Conservation (phyloP, 75 land plant species). For the Larix kaempferi region DNA sequence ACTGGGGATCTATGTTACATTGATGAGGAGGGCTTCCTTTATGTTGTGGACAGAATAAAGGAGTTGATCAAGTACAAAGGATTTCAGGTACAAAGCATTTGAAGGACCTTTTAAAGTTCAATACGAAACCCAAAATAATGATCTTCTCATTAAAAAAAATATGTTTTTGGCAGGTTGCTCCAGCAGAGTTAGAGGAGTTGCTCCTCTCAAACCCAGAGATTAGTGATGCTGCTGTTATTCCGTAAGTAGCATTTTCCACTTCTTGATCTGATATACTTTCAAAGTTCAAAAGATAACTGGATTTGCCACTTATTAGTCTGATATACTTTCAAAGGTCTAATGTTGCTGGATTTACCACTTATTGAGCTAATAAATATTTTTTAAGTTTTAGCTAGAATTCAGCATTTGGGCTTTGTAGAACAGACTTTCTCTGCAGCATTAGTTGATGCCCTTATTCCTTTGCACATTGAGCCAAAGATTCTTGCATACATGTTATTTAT, state of each 20-base stretch:
- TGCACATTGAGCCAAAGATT: not conserved
- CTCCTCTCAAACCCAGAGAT: conserved; percentile 63
- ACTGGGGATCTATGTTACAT: conserved; percentile 73
- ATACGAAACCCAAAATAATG: not conserved
- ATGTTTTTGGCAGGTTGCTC: conserved; percentile 52
- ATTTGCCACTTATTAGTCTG: not conserved
- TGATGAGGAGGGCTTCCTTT: conserved; percentile 47
- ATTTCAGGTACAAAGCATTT: conserved; percentile 36
- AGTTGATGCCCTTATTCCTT: not conserved
- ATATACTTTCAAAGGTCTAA: too few relatives aligned
- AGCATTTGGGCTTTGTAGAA: too few relatives aligned
- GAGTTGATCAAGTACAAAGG: conserved; percentile 76
- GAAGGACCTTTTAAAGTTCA: not conserved
- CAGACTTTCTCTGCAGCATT: not conserved
- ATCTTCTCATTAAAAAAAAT: not conserved
- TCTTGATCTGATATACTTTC: not conserved
- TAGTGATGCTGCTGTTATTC: conserved; percentile 79
- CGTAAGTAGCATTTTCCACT: conserved; percentile 49
- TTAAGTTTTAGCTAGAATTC: too few relatives aligned
- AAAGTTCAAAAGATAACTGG: not conserved
- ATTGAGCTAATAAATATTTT: too few relatives aligned
- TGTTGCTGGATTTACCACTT: too few relatives aligned
- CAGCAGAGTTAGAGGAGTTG: conserved; percentile 74
- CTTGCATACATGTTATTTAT: not conserved
- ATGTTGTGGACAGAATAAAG: conserved; percentile 62